Percentiles rank a stretch among this genome's conserved stretches.
Conservation (phyloP, 495 filamentous ascomycete genomes). For the Penicillium goetzii region DNA sequence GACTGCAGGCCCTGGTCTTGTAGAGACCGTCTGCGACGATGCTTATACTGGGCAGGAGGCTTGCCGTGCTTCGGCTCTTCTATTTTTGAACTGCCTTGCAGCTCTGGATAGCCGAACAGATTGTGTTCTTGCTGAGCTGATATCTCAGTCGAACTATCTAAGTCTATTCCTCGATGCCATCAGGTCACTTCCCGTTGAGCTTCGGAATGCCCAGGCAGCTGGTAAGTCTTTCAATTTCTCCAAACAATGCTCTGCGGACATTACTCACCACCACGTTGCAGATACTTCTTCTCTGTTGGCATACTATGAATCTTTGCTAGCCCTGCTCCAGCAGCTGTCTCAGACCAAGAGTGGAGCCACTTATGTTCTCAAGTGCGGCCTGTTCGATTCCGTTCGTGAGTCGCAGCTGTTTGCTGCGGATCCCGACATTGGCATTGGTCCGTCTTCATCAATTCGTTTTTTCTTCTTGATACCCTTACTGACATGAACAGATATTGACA, state of each 20-base stretch:
- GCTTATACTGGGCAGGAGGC: conserved; percentile 80
- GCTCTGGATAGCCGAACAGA: conserved; percentile 66
- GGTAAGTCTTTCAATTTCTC: conserved; percentile 43
- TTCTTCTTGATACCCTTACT: conserved; percentile 13
- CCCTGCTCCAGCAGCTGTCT: conserved; percentile 81
- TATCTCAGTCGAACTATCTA: conserved; percentile 87
- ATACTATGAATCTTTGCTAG: conserved; percentile 76
- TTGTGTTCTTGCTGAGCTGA: conserved; percentile 73
- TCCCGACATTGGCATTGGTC: conserved; percentile 85
- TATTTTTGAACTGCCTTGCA: conserved; percentile 73
- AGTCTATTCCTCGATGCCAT: conserved; percentile 85
- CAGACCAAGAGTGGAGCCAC: conserved; percentile 79
- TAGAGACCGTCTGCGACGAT: conserved; percentile 91
- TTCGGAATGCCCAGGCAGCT: conserved; percentile 52
- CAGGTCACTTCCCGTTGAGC: conserved; percentile 68
- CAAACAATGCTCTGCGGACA: neutral
- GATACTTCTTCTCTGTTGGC: conserved; percentile 58
- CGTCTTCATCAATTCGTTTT: neutral
- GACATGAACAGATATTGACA: conserved; percentile 59
- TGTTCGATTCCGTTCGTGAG: conserved; percentile 81
- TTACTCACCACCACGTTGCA: conserved; percentile 34
- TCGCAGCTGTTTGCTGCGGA: conserved; percentile 86
- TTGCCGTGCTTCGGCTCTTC: conserved; percentile 80
- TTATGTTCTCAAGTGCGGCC: conserved; percentile 79
- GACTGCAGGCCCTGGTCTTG: conserved; percentile 71